Conservation (phyloP, 2,329 filamentous ascomycete species). For the Diaporthe sp. region DNA sequence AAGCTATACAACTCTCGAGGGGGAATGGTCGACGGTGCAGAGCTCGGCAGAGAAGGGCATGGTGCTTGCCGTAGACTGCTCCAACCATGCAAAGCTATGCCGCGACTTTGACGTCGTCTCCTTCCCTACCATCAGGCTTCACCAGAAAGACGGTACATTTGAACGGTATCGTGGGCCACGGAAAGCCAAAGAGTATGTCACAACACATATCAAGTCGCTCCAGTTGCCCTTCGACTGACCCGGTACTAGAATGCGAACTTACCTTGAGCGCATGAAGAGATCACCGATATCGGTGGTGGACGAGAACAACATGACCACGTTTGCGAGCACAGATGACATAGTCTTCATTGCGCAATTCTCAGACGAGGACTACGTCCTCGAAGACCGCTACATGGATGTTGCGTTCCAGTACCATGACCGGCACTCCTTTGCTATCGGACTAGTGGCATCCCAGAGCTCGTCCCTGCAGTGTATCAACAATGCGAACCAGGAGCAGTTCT, state of each 20-base stretch:
- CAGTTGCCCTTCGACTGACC: neutral
- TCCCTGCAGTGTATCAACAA: constrained; percentile 58
- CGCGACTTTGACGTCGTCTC: constrained; percentile 37
- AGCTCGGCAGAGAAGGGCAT: constrained; percentile 4
- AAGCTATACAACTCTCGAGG: neutral
- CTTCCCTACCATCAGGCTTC: constrained; percentile 41
- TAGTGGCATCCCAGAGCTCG: constrained; percentile 40
- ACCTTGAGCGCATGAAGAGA: constrained; percentile 48
- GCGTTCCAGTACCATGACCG: constrained; percentile 56
- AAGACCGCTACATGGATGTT: constrained; percentile 49
- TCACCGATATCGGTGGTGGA: constrained; percentile 49
- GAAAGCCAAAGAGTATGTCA: constrained; percentile 36
- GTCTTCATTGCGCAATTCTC: constrained; percentile 59
- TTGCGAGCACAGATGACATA: constrained; percentile 56
- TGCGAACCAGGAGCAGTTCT: constrained; percentile 53
- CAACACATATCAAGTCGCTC: too few species aligned
- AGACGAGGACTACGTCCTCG: constrained; percentile 48
- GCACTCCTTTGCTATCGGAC: constrained; percentile 57
- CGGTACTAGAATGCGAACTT: constrained; percentile 47
- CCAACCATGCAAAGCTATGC: constrained; percentile 28
- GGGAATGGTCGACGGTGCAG: constrained; percentile 38
- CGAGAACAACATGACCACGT: constrained; percentile 48
- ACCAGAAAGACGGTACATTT: constrained; percentile 35
- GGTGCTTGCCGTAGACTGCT: constrained; percentile 42
- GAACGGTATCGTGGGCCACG: constrained; percentile 40